Evolutionary conservation across 768 basidiomycete genomes (phyloP).

Genomic region (Auricularia sp.): DNA sequence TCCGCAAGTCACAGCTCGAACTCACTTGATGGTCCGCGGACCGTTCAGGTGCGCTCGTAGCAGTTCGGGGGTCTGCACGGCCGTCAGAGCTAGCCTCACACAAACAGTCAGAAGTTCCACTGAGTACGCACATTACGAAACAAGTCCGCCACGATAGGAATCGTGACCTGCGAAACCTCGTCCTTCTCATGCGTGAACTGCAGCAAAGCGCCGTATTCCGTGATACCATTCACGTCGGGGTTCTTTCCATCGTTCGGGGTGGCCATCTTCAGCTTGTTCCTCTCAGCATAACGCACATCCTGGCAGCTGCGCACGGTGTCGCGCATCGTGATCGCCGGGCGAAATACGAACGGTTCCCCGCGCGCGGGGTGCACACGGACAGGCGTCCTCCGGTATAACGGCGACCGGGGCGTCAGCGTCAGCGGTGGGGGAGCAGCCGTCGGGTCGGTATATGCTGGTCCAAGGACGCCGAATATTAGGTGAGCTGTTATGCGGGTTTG

Average conservation of each 20-base stretch:
- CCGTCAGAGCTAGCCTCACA: too few relatives aligned
- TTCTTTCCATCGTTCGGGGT: not conserved
- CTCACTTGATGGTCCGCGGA: not conserved
- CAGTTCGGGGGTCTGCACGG: not conserved
- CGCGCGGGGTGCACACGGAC: not conserved
- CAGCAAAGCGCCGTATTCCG: not conserved
- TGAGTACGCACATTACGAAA: not conserved
- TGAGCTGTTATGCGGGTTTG: slow-evolving; percentile 40
- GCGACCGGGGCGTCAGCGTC: not conserved
- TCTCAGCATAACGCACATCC: not conserved
- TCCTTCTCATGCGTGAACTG: not conserved
- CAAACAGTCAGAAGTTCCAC: too few relatives aligned
- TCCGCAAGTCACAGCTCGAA: too few relatives aligned
- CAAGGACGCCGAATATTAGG: slow-evolving; percentile 44
- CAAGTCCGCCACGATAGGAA: not conserved
- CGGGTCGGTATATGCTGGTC: not conserved
- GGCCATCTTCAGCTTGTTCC: not conserved
- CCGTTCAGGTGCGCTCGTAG: not conserved
- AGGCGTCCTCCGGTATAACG: not conserved
- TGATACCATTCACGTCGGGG: not conserved
- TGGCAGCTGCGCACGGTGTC: not conserved
- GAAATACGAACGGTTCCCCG: not conserved
- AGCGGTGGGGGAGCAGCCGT: not conserved
- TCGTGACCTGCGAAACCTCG: not conserved
- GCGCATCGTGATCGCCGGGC: not conserved